Evolutionary conservation across 768 basidiomycete species (phyloP), one percentile per base, ranked within the genome.

Genomic region (Suillus cothurnatus): DNA sequence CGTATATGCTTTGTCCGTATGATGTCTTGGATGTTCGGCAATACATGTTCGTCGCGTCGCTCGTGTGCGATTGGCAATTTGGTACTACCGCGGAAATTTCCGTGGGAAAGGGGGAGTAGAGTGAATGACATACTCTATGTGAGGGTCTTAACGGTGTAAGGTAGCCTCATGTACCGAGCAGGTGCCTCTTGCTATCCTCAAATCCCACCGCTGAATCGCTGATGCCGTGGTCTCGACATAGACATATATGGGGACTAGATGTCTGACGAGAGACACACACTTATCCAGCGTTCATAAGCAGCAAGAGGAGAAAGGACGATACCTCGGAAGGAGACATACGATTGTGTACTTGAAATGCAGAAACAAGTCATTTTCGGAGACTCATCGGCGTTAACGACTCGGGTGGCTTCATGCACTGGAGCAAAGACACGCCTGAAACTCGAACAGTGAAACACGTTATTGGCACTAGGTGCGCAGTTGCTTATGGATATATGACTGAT

Each of bases 201-300:
- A 77, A 63, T 17, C 49, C 85, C 38, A 79, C 77, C 1, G 64
- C 66, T 26, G 84, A 89, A n/a, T n/a, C n/a, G n/a, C n/a, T n/a
- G n/a, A n/a, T n/a, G n/a, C n/a, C n/a, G 86, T 19, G 78, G 72
- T 6, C 78, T 90, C 38, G 91, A 93, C 73, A 72, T 78, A 1
- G 75, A 82, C 21, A 86, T 92, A 15, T 90, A 84, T 55, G 92
- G 92, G 6, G 80, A 85, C 57, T 93, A 89, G 89, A 74, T 74
- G 12, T 90, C 89, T 88, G 85, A 88, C 8, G 82, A 83, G 32
- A 82, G 81, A 1, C 79, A 85, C 59, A 82, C 79, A 85, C 59
- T 82, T 90, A 52, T 85, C 87, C 1, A 84, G 87, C 66, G 84
- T 82, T 9, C 74, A 72, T 47, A 84, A 87, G 66, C 76, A 81